Evolutionary conservation across 2,329 filamentous ascomycete species (phyloP).

Genomic region (Shiraia bambusicola): DNA sequence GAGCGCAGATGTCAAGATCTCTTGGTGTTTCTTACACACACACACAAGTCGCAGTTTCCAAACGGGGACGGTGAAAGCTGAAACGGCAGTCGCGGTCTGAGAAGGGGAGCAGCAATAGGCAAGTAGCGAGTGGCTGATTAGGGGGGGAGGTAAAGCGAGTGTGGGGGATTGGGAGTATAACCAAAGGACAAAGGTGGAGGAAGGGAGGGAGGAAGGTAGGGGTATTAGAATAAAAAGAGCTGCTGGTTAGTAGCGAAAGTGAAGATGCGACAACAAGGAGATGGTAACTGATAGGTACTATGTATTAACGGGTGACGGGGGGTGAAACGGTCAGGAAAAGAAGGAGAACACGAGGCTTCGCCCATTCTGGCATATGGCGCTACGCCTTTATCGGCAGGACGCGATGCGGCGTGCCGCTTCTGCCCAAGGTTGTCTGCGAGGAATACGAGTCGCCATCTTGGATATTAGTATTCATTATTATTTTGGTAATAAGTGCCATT

Average conservation of each 20-base stretch:
- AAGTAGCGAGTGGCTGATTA: constrained; percentile 14
- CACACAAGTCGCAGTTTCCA: constrained; percentile 9
- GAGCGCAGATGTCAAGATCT: constrained; percentile 31
- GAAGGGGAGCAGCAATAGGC: constrained; percentile 10
- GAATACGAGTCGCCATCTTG: constrained; percentile 3
- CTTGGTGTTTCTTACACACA: constrained; percentile 6
- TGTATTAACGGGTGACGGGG: constrained; percentile 4
- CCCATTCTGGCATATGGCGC: neutral
- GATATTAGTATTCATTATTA: too few species aligned
- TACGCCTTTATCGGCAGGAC: neutral
- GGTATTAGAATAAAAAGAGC: constrained; percentile 3
- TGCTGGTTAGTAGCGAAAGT: constrained; percentile 9
- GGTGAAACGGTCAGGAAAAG: neutral
- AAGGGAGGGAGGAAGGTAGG: too few species aligned
- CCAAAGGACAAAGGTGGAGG: too few species aligned
- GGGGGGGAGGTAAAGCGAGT: constrained; percentile 21
- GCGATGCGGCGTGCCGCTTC: neutral
- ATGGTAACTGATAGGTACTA: too few species aligned
- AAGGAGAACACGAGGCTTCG: constrained; percentile 2
- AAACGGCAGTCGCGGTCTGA: constrained; percentile 21
- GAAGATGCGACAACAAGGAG: constrained; percentile 7
- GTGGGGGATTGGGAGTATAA: constrained; percentile 16
- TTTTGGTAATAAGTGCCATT: too few species aligned
- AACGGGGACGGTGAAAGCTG: constrained; percentile 17
- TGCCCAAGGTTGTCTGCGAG: neutral